Evolutionary conservation across 169 alveolate genomes (phyloP).

Genomic region (Plasmodium coatneyi): DNA sequence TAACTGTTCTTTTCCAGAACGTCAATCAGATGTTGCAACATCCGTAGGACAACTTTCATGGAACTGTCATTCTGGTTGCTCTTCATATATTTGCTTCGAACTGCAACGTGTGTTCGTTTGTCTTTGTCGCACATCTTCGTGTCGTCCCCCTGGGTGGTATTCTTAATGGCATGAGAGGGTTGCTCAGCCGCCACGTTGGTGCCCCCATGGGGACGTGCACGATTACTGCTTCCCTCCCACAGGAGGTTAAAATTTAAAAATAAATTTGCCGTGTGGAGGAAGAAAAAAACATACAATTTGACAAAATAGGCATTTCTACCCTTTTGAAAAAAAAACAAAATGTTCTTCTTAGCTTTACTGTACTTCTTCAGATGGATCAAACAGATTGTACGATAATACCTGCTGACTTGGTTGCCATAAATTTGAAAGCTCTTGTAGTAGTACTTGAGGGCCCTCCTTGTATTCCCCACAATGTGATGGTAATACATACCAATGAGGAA

Average conservation of each 20-base stretch:
- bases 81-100: constrained; percentile 38
- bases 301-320: constrained; percentile 53
- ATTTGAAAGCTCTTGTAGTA: constrained; percentile 37
- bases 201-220: background rate
- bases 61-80: background rate
- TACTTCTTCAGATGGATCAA: constrained; percentile 49
- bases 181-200: background rate
- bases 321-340: constrained; percentile 13
- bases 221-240: background rate
- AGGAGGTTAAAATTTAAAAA: constrained; percentile 58
- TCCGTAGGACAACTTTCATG: background rate
- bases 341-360: constrained; percentile 34
- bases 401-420: constrained; percentile 17
- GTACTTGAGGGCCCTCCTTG: constrained; percentile 36
- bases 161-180: background rate
- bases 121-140: background rate
- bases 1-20: background rate
- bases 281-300: constrained; percentile 54
- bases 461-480: constrained; percentile 40
- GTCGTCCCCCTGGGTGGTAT: background rate
- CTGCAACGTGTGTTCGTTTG: background rate
- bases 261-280: constrained; percentile 39
- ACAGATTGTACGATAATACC: constrained; percentile 43
- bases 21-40: constrained; percentile 12
- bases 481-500: constrained; percentile 65